A percentile compares a stretch with the other conserved stretches of the same genome.
Conservation (phyloP, 2,329 filamentous ascomycete genomes). For the Fusarium cicatricum region DNA sequence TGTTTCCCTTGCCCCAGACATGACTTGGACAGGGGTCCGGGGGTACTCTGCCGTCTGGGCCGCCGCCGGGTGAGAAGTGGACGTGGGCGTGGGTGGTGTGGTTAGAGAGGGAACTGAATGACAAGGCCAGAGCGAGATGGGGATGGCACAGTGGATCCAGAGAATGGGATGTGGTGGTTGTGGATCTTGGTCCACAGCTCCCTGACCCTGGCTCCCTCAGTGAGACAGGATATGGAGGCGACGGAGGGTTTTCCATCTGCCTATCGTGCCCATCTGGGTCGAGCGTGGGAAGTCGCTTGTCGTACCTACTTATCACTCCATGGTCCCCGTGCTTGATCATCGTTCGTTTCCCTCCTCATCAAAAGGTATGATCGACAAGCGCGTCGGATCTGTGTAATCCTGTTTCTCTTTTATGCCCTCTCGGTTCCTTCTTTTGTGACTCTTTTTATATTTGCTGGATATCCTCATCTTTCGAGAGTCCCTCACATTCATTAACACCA, state of each 20-base stretch:
- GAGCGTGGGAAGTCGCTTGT: conserved; percentile 45
- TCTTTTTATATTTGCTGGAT: conserved; percentile 55
- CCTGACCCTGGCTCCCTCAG: conserved; percentile 53
- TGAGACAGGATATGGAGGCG: conserved; percentile 60
- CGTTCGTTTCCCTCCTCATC: conserved; percentile 46
- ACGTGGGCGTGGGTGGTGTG: conserved; percentile 26
- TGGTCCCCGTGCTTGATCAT: conserved; percentile 53
- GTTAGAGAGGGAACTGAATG: conserved; percentile 3
- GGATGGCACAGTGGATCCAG: conserved; percentile 32
- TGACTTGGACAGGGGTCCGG: conserved; percentile 39
- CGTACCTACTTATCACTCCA: conserved; percentile 61
- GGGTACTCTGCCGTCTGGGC: conserved; percentile 42
- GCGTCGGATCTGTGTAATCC: conserved; percentile 56
- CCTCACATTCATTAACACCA: conserved; percentile 53
- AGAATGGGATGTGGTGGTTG: conserved; percentile 37
- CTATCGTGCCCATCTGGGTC: conserved; percentile 41
- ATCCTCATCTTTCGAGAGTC: conserved; percentile 48
- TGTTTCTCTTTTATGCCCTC: conserved; percentile 57
- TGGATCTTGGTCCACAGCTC: conserved; percentile 42
- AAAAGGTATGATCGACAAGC: conserved; percentile 58
- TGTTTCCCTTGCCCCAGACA: conserved; percentile 46
- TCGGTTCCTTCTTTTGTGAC: conserved; percentile 59
- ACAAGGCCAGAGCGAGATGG: conserved; percentile 18
- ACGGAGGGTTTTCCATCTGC: conserved; percentile 42
- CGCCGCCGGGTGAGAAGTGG: conserved; percentile 33